Conservation (phyloP, 192 early-diverging fungal genomes). For the Entrophospora sp. region DNA sequence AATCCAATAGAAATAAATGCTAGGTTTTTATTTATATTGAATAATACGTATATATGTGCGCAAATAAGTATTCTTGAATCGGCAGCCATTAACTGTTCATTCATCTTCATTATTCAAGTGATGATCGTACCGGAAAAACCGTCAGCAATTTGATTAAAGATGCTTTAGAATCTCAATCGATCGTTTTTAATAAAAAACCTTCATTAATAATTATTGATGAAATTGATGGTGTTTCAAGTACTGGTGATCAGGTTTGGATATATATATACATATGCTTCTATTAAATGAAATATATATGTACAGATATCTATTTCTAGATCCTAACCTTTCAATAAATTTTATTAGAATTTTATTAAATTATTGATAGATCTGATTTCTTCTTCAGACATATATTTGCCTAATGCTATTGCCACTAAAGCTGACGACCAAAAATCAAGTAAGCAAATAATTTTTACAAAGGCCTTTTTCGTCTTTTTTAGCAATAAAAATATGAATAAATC, state of each 20-base stretch:
- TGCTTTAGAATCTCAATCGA: conserved; percentile 70
- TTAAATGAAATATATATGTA: no score
- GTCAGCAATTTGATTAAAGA: conserved; percentile 67
- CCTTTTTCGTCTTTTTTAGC: no score
- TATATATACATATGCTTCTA: background rate
- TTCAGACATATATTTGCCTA: no score
- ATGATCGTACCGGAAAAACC: conserved; percentile 79
- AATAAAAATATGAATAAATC: no score
- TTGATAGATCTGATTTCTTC: conserved; percentile 64
- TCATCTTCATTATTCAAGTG: conserved; percentile 43
- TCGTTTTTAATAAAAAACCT: conserved; percentile 56
- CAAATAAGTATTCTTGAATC: no score
- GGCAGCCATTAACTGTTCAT: no score
- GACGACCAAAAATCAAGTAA: conserved; percentile 21
- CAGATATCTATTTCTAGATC: no score
- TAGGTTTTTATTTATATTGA: conserved; percentile 47
- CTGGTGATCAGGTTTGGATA: conserved; percentile 56
- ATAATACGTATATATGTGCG: no score
- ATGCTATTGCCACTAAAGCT: no score
- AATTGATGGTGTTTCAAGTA: conserved; percentile 80
- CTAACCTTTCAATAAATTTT: background rate
- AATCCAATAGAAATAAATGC: conserved; percentile 91
- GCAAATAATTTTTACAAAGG: background rate
- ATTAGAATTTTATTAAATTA: conserved; percentile 72
- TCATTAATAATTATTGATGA: conserved; percentile 89